Evolutionary conservation across 805 yeast genomes (phyloP), one percentile per base, ranked within the genome.

Genomic region (Candida broadrunensis): DNA sequence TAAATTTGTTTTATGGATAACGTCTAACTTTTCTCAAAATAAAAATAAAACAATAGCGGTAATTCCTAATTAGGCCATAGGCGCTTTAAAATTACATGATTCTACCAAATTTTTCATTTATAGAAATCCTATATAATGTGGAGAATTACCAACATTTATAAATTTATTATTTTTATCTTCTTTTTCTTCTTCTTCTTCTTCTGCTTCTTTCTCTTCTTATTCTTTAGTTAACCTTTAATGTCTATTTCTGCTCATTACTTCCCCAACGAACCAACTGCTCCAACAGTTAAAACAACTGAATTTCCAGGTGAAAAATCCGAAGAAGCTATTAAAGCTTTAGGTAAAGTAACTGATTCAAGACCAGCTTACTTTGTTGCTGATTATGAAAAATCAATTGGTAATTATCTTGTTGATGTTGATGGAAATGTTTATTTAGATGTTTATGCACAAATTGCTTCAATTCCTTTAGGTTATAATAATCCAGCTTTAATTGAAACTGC

Each of bases 381-480:
- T 64, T 87, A 86, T 65, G 72, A 71, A 39, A 83, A 83, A 60
- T 85, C 93, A 2, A 41, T 55, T 26, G 95, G 95, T 60, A 87
- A 87, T 77, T 87, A 85, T 68, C 73, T 87, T 36, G 83, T 73
- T 38, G 95, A 87, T 55, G 85, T 74, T 24, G 95, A 87, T 55
- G 95, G 95, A 35, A 87, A 88, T 72, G 58, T 67, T 27, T 70
- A 74, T 56, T 76, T 87, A 54, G 95, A 87, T 60, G 80, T 81
- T 31, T 87, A 86, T 58, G 85, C 88, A 34, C 95, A 86, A 69
- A 85, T 86, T 52, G 87, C 95, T 11, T 86, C 95, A 12, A 85
- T 86, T 50, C 83, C 93, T 14, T 73, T 86, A 45, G 95, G 95
- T 36, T 86, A 86, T 78, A 86, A 87, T 72, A 83, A 86, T 70